Percentiles rank a stretch among this genome's conserved stretches.
phyloP scores from a whole-genome alignment of 2,329 filamentous ascomycete species.

The Aspergillus eucalypticola region DNA sequence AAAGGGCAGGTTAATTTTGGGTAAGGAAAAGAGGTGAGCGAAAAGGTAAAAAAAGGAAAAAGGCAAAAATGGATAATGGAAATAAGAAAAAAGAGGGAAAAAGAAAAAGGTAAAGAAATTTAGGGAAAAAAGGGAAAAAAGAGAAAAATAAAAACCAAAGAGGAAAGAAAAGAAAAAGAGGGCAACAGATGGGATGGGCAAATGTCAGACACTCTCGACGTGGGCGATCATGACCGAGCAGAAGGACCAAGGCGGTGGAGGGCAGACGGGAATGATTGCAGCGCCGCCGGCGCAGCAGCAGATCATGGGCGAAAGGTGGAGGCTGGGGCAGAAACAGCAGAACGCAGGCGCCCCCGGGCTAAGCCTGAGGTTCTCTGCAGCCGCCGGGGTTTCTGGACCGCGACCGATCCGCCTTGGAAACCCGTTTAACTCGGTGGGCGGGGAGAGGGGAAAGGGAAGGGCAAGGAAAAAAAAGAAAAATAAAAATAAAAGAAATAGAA shows the following conservation, averaged over 20 bases:
- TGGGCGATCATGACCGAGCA: conserved; percentile 22
- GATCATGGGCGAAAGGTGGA: conserved; percentile 32
- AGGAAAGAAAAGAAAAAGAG: conserved; percentile 12
- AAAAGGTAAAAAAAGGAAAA: conserved; percentile 5
- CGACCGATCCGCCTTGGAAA: conserved; percentile 9
- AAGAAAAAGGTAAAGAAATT: conserved; percentile 9
- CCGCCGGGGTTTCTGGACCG: conserved; percentile 17
- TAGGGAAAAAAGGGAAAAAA: conserved; percentile 26
- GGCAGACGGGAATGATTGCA: conserved; percentile 16
- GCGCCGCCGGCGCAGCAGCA: conserved; percentile 19
- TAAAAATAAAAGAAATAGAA: conserved; percentile 9
- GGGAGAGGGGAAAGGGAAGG: conserved; percentile 10
- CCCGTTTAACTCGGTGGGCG: conserved; percentile 13
- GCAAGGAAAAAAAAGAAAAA: conserved; percentile 9
- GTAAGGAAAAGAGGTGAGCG: not conserved
- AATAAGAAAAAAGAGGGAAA: not conserved
- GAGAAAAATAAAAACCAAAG: conserved; percentile 24
- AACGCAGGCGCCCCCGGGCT: conserved; percentile 21
- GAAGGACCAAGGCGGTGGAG: conserved; percentile 18
- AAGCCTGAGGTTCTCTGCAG: conserved; percentile 20
- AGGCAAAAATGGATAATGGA: not conserved
- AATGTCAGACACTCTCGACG: conserved; percentile 22
- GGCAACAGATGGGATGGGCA: conserved; percentile 32
- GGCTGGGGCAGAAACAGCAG: conserved; percentile 26
- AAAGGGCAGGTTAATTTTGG: conserved; percentile 1